Percentiles rank a stretch among this genome's conserved stretches.
phyloP scores from a whole-genome alignment of 768 basidiomycete genomes.

The Boletus insuetus region DNA sequence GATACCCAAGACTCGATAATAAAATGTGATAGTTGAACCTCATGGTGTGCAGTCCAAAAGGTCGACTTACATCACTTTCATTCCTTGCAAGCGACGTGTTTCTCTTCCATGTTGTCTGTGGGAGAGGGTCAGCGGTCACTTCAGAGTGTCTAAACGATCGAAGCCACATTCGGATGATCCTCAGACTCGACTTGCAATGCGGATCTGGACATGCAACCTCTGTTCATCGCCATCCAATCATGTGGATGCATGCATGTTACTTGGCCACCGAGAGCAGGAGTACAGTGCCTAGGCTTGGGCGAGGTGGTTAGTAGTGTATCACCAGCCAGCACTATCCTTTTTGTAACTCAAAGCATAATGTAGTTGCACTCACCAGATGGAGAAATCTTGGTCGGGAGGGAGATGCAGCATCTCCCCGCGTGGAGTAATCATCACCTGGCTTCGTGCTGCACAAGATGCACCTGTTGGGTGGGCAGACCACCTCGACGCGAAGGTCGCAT shows the following conservation, averaged over 20 bases:
- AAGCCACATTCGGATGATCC: conserved; percentile 47
- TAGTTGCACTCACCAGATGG: conserved; percentile 47
- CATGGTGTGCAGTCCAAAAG: too few relatives aligned
- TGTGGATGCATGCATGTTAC: conserved; percentile 52
- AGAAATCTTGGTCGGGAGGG: conserved; percentile 61
- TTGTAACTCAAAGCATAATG: too few relatives aligned
- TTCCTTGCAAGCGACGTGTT: neutral
- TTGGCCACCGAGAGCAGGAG: conserved; percentile 68
- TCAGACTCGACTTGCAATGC: conserved; percentile 54
- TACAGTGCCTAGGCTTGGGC: conserved; percentile 44
- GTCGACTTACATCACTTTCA: too few relatives aligned
- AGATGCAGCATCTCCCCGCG: conserved; percentile 61
- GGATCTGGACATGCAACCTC: conserved; percentile 69
- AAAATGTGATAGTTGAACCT: too few relatives aligned
- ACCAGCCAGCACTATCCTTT: too few relatives aligned
- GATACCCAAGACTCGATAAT: too few relatives aligned
- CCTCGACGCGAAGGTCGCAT: conserved; percentile 64
- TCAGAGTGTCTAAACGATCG: conserved; percentile 55
- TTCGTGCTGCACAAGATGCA: conserved; percentile 65
- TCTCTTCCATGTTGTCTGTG: neutral
- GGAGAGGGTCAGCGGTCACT: conserved; percentile 46
- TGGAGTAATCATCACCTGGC: conserved; percentile 62
- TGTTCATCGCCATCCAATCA: conserved; percentile 71
- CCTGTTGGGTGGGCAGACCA: conserved; percentile 54
- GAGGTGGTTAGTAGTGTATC: neutral